phyloP scores from a whole-genome alignment of 345 rosid genomes.

The Syzygium aqueum region DNA sequence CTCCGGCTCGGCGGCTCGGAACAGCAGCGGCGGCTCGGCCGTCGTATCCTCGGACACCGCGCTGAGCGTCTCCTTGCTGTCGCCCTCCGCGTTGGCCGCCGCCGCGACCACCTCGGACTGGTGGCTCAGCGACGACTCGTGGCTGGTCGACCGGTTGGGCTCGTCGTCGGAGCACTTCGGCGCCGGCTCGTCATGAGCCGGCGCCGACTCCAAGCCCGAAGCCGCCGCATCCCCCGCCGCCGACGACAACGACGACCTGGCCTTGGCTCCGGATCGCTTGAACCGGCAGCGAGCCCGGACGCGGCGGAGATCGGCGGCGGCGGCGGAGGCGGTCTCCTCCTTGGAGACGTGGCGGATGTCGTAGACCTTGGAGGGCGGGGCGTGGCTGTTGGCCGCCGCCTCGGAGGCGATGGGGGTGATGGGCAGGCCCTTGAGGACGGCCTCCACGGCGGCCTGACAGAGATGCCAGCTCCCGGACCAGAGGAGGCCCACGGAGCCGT shows the following conservation, averaged over 20 bases:
- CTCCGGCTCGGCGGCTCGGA: constrained; percentile 11
- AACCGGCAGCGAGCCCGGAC: constrained; percentile 42
- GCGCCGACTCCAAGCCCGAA: not conserved
- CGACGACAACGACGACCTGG: constrained; percentile 1
- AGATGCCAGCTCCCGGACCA: constrained; percentile 96
- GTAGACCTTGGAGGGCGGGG: constrained; percentile 66
- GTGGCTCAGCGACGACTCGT: constrained; percentile 86
- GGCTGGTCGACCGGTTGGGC: constrained; percentile 58
- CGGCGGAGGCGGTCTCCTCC: constrained; percentile 45
- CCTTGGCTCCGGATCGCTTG: constrained; percentile 24
- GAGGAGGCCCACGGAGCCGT: constrained; percentile 87
- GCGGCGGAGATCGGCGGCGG: constrained; percentile 17
- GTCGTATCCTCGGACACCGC: constrained; percentile 49
- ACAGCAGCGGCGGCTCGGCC: constrained; percentile 23
- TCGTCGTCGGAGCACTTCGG: constrained; percentile 7
- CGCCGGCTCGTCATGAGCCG: not conserved
- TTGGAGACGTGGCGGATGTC: constrained; percentile 89
- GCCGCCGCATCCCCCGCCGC: not conserved
- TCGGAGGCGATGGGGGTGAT: constrained; percentile 68
- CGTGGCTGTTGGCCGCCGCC: constrained; percentile 53
- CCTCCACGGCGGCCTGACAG: constrained; percentile 92
- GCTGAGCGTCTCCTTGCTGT: constrained; percentile 60
- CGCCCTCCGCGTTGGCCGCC: constrained; percentile 43
- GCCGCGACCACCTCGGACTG: constrained; percentile 50
- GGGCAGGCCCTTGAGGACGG: constrained; percentile 81